Evolutionary conservation across 768 basidiomycete species (phyloP).

Genomic region (Xerocomellus chrysenteron): DNA sequence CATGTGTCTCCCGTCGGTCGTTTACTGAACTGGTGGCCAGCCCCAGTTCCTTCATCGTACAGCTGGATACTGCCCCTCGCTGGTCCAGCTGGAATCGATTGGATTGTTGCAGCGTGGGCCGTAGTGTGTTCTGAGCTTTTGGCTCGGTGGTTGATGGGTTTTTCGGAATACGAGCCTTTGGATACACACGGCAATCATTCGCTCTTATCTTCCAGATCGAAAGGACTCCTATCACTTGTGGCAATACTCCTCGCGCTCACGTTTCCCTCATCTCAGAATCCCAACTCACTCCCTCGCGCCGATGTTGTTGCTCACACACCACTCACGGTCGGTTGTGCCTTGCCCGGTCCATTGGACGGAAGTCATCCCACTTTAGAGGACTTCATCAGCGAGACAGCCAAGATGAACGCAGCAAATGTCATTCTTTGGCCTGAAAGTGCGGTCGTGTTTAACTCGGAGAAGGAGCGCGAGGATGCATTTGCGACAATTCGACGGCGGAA

Average conservation of each 20-base stretch:
- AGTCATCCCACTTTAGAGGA: conserved; percentile 52
- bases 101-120: conserved; percentile 76
- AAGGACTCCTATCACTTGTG: conserved; percentile 38
- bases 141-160: conserved; percentile 58
- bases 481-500: conserved; percentile 35
- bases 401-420: conserved; percentile 50
- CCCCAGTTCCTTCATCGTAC: conserved; percentile 57
- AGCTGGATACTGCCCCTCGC: conserved; percentile 58
- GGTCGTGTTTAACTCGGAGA: conserved; percentile 54
- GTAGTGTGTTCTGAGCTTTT: conserved; percentile 56
- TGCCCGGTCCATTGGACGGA: conserved; percentile 50
- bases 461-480: conserved; percentile 52
- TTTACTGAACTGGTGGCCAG: conserved; percentile 62
- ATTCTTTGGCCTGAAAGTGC: conserved; percentile 84
- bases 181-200: background rate
- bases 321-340: conserved; percentile 62
- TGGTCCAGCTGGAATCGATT: conserved; percentile 66
- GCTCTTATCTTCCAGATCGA: conserved; percentile 21
- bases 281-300: conserved; percentile 39
- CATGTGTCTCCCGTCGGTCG: conserved; percentile 66
- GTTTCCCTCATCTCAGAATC: conserved; percentile 54
- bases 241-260: conserved; percentile 44
- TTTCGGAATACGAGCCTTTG: conserved; percentile 15
- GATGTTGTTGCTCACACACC: conserved; percentile 46
- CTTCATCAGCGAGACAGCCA: conserved; percentile 58